Conservation (phyloP, 2,329 filamentous ascomycete genomes). For the Fusarium chaquense region DNA sequence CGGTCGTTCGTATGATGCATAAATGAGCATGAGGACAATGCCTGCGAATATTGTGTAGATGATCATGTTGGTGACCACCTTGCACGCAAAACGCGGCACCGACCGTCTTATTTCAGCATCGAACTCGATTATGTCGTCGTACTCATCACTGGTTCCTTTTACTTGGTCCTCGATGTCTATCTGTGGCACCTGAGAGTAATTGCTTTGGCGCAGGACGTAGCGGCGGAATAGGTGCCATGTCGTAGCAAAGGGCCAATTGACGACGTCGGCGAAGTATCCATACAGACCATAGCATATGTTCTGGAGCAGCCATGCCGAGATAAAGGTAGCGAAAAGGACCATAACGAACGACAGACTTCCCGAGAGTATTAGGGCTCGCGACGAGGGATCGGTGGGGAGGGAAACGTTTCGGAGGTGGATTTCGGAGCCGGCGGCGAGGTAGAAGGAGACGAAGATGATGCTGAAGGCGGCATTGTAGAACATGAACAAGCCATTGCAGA, state of each 20-base stretch:
- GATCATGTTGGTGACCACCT: neutral
- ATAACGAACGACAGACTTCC: slow-evolving; percentile 47
- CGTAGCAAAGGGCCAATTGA: slow-evolving; percentile 43
- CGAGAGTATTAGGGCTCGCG: slow-evolving; percentile 49
- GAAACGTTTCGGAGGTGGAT: slow-evolving; percentile 53
- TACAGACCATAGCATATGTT: slow-evolving; percentile 35
- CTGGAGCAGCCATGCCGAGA: slow-evolving; percentile 46
- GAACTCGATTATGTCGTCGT: neutral
- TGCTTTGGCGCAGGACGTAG: neutral
- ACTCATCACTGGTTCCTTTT: neutral
- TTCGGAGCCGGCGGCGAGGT: slow-evolving; percentile 50
- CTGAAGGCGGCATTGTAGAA: slow-evolving; percentile 27
- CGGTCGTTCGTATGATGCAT: slow-evolving; percentile 45
- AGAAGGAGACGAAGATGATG: slow-evolving; percentile 49
- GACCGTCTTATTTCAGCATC: neutral
- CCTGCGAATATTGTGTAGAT: neutral
- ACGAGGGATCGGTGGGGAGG: slow-evolving; percentile 49
- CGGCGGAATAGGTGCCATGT: slow-evolving; percentile 21
- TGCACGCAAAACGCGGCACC: slow-evolving; percentile 1
- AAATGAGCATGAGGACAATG: slow-evolving; percentile 36
- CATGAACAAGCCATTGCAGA: slow-evolving; percentile 25
- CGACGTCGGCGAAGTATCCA: slow-evolving; percentile 44
- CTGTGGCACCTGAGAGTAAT: slow-evolving; percentile 43
- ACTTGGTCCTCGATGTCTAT: slow-evolving; percentile 38
- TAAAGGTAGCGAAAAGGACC: slow-evolving; percentile 30